Evolutionary conservation across 2,329 filamentous ascomycete genomes (phyloP).

Genomic region (Monosporascus cannonballus): DNA sequence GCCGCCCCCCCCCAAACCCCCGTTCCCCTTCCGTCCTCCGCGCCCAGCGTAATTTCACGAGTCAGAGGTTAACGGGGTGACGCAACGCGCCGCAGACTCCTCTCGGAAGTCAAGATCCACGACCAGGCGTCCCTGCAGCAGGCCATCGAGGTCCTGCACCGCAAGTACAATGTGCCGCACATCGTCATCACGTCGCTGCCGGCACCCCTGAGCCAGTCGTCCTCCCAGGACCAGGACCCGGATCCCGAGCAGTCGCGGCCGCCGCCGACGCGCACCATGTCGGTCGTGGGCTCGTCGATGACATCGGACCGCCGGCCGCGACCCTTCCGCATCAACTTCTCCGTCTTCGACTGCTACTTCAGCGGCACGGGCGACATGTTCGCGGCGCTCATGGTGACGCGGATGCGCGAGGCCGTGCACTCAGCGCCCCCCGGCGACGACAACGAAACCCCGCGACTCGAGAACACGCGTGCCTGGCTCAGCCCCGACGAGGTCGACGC

Average conservation of each 20-base stretch:
- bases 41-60: not conserved
- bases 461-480: conserved; percentile 60
- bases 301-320: conserved; percentile 60
- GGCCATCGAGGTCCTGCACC: conserved; percentile 74
- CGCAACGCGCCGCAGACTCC: conserved; percentile 48
- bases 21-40: not conserved
- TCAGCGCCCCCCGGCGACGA: conserved; percentile 11
- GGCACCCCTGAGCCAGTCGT: conserved; percentile 48
- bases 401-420: conserved; percentile 75
- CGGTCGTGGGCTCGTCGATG: conserved; percentile 64
- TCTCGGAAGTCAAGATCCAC: conserved; percentile 78
- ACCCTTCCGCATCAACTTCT: conserved; percentile 84
- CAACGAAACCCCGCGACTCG: conserved; percentile 33
- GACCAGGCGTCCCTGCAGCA: conserved; percentile 65
- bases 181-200: conserved; percentile 88
- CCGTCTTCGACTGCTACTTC: conserved; percentile 87
- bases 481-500: conserved; percentile 65
- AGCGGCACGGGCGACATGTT: conserved; percentile 99
- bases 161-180: conserved; percentile 71
- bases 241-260: conserved; percentile 14
- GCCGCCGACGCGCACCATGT: conserved; percentile 38
- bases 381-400: conserved; percentile 79
- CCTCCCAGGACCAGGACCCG: conserved; percentile 45
- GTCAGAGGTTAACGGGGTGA: not conserved
- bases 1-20: conserved; percentile 6